Evolutionary conservation across 192 early-diverging fungal genomes (phyloP).

Genomic region (Rhizoclosmatium sp.): DNA sequence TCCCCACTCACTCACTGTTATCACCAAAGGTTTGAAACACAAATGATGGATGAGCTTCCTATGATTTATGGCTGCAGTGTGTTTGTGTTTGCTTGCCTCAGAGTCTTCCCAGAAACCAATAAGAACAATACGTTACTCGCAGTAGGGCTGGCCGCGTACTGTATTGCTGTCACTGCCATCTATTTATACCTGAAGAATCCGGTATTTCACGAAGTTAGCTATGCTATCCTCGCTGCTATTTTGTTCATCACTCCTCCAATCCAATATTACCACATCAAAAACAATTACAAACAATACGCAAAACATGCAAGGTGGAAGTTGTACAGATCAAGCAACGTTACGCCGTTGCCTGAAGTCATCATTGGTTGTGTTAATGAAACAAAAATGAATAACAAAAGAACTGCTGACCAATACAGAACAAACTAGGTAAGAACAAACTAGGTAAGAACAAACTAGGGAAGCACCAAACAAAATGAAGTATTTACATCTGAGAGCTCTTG

Average conservation of each 20-base stretch:
- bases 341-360: not conserved
- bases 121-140: conserved; percentile 26
- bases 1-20: not conserved
- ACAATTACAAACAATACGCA: conserved; percentile 28
- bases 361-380: too few species aligned
- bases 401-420: too few species aligned
- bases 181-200: conserved; percentile 75
- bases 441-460: too few species aligned
- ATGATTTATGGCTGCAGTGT: conserved; percentile 54
- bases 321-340: conserved; percentile 43
- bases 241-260: conserved; percentile 34
- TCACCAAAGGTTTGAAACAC: conserved; percentile 24
- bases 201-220: conserved; percentile 67
- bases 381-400: too few species aligned
- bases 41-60: conserved; percentile 75
- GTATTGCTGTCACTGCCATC: conserved; percentile 42
- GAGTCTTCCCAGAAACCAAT: conserved; percentile 35
- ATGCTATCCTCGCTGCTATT: conserved; percentile 35
- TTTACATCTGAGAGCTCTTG: too few species aligned
- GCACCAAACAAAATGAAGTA: too few species aligned
- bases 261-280: conserved; percentile 41
- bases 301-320: conserved; percentile 32
- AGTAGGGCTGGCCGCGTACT: conserved; percentile 8
- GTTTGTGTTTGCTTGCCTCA: conserved; percentile 45
- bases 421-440: too few species aligned